These are phyloP conservation scores for Lepiota brunneoincarnata DNA, from an alignment of 768 basidiomycete species.

Conservation along the genomic window DNA sequence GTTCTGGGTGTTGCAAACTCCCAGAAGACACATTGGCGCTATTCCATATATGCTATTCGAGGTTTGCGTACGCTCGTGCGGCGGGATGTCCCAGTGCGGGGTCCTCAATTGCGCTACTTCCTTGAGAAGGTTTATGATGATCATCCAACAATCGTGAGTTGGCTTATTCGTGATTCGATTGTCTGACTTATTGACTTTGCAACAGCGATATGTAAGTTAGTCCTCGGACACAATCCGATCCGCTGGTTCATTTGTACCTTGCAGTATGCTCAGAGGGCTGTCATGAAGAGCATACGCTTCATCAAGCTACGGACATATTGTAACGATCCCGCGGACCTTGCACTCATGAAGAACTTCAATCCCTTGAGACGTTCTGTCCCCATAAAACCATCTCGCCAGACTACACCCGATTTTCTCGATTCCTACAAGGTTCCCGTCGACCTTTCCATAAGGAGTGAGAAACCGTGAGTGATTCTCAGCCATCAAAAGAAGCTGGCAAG, in stretches of 20 bases:
- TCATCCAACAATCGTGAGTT: slow-evolving; percentile 63
- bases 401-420: slow-evolving; percentile 53
- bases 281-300: slow-evolving; percentile 75
- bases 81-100: slow-evolving; percentile 52
- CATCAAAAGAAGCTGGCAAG: not conserved
- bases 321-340: slow-evolving; percentile 51
- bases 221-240: not conserved
- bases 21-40: slow-evolving; percentile 74
- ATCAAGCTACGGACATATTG: slow-evolving; percentile 81
- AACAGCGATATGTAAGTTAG: slow-evolving; percentile 56
- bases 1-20: slow-evolving; percentile 60
- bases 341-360: slow-evolving; percentile 60
- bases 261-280: slow-evolving; percentile 69
- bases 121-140: slow-evolving; percentile 58
- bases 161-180: not conserved
- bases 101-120: slow-evolving; percentile 53
- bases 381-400: slow-evolving; percentile 46
- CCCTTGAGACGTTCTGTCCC: slow-evolving; percentile 56
- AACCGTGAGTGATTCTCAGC: slow-evolving; percentile 40
- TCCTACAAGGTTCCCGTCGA: slow-evolving; percentile 53
- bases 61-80: slow-evolving; percentile 68
- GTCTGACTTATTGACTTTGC: slow-evolving; percentile 1
- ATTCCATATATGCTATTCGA: slow-evolving; percentile 66
- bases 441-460: slow-evolving; percentile 23
- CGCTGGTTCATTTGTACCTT: slow-evolving; percentile 4